Percentiles rank a stretch among this genome's conserved stretches.
These are phyloP conservation scores for Pancytospora philotis DNA, from an alignment of 371 early-diverging fungal genomes.

Conservation along the genomic window DNA sequence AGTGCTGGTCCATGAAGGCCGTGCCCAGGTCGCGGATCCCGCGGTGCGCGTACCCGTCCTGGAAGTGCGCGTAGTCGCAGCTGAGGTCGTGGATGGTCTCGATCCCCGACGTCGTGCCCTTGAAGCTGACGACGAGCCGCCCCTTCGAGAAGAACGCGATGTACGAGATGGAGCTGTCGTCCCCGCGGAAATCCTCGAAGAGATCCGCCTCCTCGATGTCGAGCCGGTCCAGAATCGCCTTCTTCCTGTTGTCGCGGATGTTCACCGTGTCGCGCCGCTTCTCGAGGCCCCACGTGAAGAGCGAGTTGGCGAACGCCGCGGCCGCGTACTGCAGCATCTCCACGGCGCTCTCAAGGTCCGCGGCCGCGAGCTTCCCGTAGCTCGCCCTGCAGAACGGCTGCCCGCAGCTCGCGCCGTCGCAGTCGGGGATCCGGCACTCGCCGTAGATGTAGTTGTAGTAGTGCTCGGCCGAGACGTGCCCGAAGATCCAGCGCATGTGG, in stretches of 20 bases:
- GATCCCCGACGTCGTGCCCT: constrained; percentile 41
- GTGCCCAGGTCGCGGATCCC: constrained; percentile 52
- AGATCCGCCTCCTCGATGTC: constrained; percentile 11
- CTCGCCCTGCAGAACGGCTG: constrained; percentile 7
- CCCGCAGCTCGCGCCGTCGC: not conserved
- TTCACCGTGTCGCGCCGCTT: not conserved
- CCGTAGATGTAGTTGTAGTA: constrained; percentile 3
- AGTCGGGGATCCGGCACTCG: not conserved
- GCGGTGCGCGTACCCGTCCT: constrained; percentile 49
- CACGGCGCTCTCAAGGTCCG: not conserved
- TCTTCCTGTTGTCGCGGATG: not conserved
- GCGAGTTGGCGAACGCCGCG: constrained; percentile 9
- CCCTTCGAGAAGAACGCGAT: constrained; percentile 14
- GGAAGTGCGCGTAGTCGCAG: constrained; percentile 41
- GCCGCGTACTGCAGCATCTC: not conserved
- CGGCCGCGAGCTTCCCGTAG: constrained; percentile 4
- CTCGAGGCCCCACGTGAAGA: not conserved
- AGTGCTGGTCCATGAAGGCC: constrained; percentile 40
- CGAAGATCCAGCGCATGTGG: constrained; percentile 9
- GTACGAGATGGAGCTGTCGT: not conserved
- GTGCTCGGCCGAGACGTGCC: constrained; percentile 10
- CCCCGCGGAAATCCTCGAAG: constrained; percentile 1
- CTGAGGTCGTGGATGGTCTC: constrained; percentile 46
- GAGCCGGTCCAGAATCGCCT: constrained; percentile 15
- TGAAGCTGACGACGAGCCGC: constrained; percentile 46